phyloP scores from a whole-genome alignment of 2,329 filamentous ascomycete genomes.

The Westerdykella sp. region DNA sequence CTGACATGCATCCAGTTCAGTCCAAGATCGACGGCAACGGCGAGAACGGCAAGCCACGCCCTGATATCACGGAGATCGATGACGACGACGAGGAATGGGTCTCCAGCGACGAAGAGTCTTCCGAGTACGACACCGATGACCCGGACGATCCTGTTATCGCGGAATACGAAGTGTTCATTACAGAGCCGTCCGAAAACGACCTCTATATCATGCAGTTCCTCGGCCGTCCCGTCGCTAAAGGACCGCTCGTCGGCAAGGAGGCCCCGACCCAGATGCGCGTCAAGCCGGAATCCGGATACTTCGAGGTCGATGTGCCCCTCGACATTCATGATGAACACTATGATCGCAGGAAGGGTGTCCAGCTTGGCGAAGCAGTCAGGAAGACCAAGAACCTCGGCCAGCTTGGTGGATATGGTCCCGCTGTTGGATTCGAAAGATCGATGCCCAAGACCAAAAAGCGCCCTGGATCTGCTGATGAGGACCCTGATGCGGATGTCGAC shows the following conservation, averaged over 20 bases:
- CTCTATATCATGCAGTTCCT: slow-evolving; percentile 82
- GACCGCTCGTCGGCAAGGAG: slow-evolving; percentile 16
- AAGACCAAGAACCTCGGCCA: slow-evolving; percentile 43
- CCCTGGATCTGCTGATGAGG: slow-evolving; percentile 12
- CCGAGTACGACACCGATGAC: slow-evolving; percentile 14
- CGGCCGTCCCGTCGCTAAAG: slow-evolving; percentile 56
- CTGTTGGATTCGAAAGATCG: slow-evolving; percentile 39
- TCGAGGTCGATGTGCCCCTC: slow-evolving; percentile 88
- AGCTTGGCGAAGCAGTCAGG: slow-evolving; percentile 71
- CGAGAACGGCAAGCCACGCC: not conserved
- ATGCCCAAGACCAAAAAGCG: slow-evolving; percentile 20
- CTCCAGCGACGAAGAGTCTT: not conserved
- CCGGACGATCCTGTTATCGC: slow-evolving; percentile 46
- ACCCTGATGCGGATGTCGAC: slow-evolving; percentile 4
- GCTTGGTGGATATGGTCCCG: slow-evolving; percentile 40
- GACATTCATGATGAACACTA: slow-evolving; percentile 61
- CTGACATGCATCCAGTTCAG: not conserved
- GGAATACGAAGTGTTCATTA: slow-evolving; percentile 77
- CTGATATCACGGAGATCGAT: not conserved
- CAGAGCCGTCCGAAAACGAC: slow-evolving; percentile 51
- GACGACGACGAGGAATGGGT: not conserved
- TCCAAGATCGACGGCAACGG: not conserved
- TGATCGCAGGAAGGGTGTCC: slow-evolving; percentile 73
- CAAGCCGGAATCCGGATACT: slow-evolving; percentile 73
- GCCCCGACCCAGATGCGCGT: slow-evolving; percentile 69